These are phyloP conservation scores for Peterozyma toletana DNA, from an alignment of 805 yeast species.

Conservation along the genomic window DNA sequence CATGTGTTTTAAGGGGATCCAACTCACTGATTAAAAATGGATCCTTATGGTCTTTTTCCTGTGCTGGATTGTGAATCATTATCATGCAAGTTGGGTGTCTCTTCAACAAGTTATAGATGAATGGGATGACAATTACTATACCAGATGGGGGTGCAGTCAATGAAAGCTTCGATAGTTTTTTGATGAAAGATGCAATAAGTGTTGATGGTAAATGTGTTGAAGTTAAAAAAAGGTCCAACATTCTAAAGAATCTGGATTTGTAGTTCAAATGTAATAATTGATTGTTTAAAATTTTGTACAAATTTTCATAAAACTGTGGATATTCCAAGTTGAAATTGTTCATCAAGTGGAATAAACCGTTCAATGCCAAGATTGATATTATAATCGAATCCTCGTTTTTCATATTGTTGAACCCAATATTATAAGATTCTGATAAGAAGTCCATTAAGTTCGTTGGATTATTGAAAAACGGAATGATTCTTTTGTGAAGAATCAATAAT, in stretches of 20 bases:
- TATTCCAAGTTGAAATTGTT: conserved; percentile 78
- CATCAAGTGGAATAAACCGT: conserved; percentile 83
- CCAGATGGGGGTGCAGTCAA: conserved; percentile 83
- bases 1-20: conserved; percentile 76
- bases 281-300: conserved; percentile 75
- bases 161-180: conserved; percentile 68
- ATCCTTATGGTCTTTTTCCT: conserved; percentile 39
- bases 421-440: conserved; percentile 82
- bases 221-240: conserved; percentile 77
- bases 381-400: conserved; percentile 18
- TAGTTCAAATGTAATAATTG: conserved; percentile 69
- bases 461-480: conserved; percentile 73
- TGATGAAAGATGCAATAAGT: conserved; percentile 84
- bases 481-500: conserved; percentile 67
- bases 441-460: conserved; percentile 87
- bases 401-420: conserved; percentile 23
- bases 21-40: conserved; percentile 56
- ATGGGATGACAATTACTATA: conserved; percentile 81
- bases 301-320: conserved; percentile 80
- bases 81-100: conserved; percentile 94
- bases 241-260: conserved; percentile 80
- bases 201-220: conserved; percentile 83
- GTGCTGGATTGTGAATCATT: conserved; percentile 55
- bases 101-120: conserved; percentile 80
- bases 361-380: conserved; percentile 61